Percentiles rank a stretch among this genome's conserved stretches.
These are phyloP conservation scores for Yamadazyma diospyri DNA, from an alignment of 1,139 yeast species.

Conservation along the genomic window DNA sequence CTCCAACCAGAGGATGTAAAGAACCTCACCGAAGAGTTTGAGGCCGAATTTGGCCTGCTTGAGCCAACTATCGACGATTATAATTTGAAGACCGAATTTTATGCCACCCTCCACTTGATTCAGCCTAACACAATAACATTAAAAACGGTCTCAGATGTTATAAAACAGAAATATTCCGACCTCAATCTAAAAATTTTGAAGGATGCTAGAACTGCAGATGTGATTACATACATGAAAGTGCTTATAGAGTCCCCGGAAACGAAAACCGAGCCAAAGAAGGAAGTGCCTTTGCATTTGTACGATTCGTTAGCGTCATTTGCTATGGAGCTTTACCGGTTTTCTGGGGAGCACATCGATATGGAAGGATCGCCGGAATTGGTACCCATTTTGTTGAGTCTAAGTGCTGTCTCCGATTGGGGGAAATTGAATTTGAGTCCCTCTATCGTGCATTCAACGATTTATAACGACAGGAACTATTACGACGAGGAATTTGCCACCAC, in stretches of 20 bases:
- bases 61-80: slow-evolving; percentile 25
- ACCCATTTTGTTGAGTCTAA: slow-evolving; percentile 35
- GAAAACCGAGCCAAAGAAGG: slow-evolving; percentile 9
- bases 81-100: slow-evolving; percentile 33
- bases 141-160: slow-evolving; percentile 20
- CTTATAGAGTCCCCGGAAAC: slow-evolving; percentile 33
- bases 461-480: slow-evolving; percentile 11
- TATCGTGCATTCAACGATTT: slow-evolving; percentile 24
- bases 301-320: slow-evolving; percentile 28
- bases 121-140: slow-evolving; percentile 29
- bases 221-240: slow-evolving; percentile 28
- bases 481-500: slow-evolving; percentile 5
- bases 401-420: slow-evolving; percentile 12
- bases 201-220: slow-evolving; percentile 23
- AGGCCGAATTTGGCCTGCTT: slow-evolving; percentile 10
- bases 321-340: slow-evolving; percentile 23
- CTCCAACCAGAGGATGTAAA: slow-evolving; percentile 5
- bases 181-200: slow-evolving; percentile 15
- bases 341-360: slow-evolving; percentile 23
- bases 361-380: slow-evolving; percentile 26
- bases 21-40: slow-evolving; percentile 16
- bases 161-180: slow-evolving; percentile 29
- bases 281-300: slow-evolving; percentile 14
- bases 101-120: slow-evolving; percentile 33
- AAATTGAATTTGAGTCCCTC: slow-evolving; percentile 16